These are phyloP conservation scores for Kappamyces sp. DNA, from an alignment of 192 early-diverging fungal species.

Conservation along the genomic window DNA sequence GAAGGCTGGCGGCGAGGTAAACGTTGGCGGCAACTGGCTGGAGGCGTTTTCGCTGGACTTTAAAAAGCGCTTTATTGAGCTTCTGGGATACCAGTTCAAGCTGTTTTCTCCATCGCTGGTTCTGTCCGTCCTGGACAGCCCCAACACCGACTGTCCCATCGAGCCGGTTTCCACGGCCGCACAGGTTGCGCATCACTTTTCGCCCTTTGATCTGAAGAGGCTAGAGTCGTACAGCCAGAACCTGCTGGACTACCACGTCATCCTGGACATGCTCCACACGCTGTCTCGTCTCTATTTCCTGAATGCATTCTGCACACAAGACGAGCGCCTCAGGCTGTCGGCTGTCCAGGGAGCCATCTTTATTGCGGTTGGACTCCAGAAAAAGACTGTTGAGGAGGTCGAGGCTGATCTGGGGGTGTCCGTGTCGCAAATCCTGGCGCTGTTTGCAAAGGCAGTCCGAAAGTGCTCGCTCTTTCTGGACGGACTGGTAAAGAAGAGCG, in stretches of 20 bases:
- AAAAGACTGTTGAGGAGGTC: constrained; percentile 82
- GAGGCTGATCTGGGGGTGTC: constrained; percentile 83
- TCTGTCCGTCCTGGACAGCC: constrained; percentile 75
- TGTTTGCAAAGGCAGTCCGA: constrained; percentile 90
- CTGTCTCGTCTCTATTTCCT: constrained; percentile 79
- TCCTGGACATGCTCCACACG: constrained; percentile 82
- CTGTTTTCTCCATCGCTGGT: constrained; percentile 75
- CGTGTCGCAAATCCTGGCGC: constrained; percentile 77
- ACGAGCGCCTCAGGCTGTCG: constrained; percentile 56
- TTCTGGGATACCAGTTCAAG: constrained; percentile 84
- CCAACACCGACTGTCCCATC: background rate
- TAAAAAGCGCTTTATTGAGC: constrained; percentile 76
- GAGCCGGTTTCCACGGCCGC: constrained; percentile 11
- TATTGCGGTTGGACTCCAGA: constrained; percentile 86
- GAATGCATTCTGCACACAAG: constrained; percentile 35
- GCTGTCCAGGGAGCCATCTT: constrained; percentile 84
- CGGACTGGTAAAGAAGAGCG: constrained; percentile 50
- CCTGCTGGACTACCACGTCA: constrained; percentile 95
- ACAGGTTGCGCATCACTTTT: constrained; percentile 46
- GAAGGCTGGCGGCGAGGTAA: constrained; percentile 36
- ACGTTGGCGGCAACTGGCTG: constrained; percentile 60
- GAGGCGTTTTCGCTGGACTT: constrained; percentile 88
- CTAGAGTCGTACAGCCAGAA: constrained; percentile 95
- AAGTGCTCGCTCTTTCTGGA: constrained; percentile 72
- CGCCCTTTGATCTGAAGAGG: constrained; percentile 89